These are phyloP conservation scores for Coniferiporia weirii DNA, from an alignment of 1,284 basidiomycete species.

Conservation along the genomic window DNA sequence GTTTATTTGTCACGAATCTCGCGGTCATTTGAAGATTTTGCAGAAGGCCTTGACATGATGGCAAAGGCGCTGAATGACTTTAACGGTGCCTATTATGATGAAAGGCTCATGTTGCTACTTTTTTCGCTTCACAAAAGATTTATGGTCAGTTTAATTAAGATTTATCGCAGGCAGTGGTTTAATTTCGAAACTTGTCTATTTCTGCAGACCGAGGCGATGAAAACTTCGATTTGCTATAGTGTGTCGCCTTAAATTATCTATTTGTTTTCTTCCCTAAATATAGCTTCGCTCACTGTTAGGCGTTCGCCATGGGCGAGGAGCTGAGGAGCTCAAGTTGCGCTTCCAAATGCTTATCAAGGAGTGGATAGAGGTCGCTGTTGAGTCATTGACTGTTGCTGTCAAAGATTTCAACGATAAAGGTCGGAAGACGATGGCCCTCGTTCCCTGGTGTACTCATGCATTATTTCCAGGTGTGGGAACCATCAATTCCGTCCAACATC, in stretches of 20 bases:
- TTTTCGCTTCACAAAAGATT: background rate
- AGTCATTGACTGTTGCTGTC: background rate
- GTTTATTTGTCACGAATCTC: background rate
- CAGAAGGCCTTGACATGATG: background rate
- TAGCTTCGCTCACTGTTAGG: background rate
- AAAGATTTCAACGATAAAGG: constrained; percentile 5
- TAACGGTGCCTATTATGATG: constrained; percentile 3
- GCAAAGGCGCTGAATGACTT: constrained; percentile 1
- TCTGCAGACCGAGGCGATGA: background rate
- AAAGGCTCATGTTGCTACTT: background rate
- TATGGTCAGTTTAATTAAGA: background rate
- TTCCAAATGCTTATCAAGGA: background rate
- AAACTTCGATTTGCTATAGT: background rate
- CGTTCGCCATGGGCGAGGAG: background rate
- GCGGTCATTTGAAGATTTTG: background rate
- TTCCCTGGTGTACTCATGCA: no score
- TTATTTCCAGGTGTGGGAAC: no score
- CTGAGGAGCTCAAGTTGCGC: background rate
- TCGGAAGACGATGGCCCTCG: background rate
- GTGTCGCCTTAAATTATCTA: background rate
- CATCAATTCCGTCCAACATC: background rate
- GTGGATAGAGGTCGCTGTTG: constrained; percentile 4
- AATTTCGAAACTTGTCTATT: background rate
- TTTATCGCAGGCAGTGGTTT: background rate
- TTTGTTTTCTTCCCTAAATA: background rate